Conservation (phyloP, 2,329 filamentous ascomycete species). For the Pseudocercospora fuligena region DNA sequence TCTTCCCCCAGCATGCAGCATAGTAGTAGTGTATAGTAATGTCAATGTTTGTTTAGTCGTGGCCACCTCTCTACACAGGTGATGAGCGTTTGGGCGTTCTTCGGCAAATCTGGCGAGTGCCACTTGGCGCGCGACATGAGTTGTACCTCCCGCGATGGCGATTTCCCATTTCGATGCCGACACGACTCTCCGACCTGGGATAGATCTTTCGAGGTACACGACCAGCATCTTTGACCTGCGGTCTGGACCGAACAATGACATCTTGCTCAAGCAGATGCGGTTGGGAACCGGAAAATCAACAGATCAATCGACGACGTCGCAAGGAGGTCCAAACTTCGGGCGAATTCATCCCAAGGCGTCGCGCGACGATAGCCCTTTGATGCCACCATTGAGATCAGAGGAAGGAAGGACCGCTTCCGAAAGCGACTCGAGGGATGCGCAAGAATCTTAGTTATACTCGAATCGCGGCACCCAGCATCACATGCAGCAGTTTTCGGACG, state of each 20-base stretch:
- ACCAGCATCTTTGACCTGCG: background rate
- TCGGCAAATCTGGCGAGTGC: background rate
- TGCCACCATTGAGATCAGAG: background rate
- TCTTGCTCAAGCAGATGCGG: too few species aligned
- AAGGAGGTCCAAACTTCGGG: background rate
- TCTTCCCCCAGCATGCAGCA: background rate
- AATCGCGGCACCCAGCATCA: background rate
- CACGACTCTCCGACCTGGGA: background rate
- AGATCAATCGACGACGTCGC: too few species aligned
- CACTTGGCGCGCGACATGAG: background rate
- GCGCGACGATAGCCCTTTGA: background rate
- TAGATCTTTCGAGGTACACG: background rate
- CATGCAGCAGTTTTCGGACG: background rate
- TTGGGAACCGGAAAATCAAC: background rate
- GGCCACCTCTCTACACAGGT: background rate
- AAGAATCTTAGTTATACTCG: background rate
- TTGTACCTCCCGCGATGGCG: background rate
- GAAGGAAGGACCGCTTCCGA: background rate
- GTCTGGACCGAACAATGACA: background rate
- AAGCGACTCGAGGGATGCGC: background rate
- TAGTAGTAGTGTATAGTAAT: conserved; percentile 5
- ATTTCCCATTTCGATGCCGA: background rate
- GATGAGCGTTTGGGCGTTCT: background rate
- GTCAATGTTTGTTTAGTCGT: background rate
- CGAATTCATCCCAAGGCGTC: background rate